These are phyloP conservation scores for Lepiota brunneoincarnata DNA, from an alignment of 768 basidiomycete species.

Conservation along the genomic window DNA sequence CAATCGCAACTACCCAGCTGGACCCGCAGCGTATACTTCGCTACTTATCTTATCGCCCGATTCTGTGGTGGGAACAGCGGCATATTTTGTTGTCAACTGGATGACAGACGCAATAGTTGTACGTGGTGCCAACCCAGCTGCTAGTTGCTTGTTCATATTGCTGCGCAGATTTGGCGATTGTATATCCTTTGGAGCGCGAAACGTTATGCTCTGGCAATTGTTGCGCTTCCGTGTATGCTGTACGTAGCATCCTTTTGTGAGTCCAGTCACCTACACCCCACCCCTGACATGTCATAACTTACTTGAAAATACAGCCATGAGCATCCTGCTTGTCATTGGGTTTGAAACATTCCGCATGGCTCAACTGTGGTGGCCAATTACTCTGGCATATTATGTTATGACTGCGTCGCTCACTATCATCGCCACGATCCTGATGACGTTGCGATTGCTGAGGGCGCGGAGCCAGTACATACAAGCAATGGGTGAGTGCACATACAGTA, in stretches of 20 bases:
- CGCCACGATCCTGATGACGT: conserved; percentile 5
- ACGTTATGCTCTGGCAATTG: background rate
- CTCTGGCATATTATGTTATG: conserved; percentile 11
- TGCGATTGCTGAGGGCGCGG: conserved; percentile 3
- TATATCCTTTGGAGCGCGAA: conserved; percentile 4
- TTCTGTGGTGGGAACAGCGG: conserved; percentile 9
- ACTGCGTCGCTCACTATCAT: conserved; percentile 8
- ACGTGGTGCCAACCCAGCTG: background rate
- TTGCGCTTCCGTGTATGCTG: conserved; percentile 1
- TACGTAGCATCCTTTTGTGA: background rate
- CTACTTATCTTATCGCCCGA: conserved; percentile 6
- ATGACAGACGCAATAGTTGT: conserved; percentile 16
- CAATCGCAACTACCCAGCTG: conserved; percentile 17
- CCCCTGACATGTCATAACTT: background rate
- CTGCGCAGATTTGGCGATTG: conserved; percentile 14
- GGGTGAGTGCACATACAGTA: background rate
- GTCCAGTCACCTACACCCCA: no score
- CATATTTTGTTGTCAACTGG: conserved; percentile 16
- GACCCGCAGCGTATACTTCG: conserved; percentile 12
- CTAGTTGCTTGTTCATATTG: background rate
- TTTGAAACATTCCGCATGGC: background rate
- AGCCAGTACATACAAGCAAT: background rate
- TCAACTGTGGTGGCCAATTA: conserved; percentile 8
- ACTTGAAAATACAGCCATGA: conserved; percentile 3
- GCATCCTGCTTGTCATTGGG: conserved; percentile 7